Conservation (phyloP, 1,139 yeast species). For the Taphrina wiesneri region DNA sequence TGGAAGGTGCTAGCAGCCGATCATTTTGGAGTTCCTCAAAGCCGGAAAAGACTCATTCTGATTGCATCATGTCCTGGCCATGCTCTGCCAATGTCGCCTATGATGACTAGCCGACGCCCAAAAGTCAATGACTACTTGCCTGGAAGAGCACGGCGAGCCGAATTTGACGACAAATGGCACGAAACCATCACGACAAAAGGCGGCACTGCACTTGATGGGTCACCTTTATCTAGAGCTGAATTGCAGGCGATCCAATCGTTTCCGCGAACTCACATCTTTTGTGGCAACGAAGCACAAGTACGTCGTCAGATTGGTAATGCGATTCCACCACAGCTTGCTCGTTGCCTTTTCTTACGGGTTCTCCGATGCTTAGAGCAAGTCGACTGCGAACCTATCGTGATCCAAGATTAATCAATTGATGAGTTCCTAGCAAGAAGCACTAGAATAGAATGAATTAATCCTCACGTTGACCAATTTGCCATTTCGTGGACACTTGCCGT, state of each 20-base stretch:
- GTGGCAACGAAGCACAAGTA: background rate
- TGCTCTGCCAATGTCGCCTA: background rate
- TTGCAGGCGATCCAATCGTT: background rate
- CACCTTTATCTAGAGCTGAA: background rate
- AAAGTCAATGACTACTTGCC: background rate
- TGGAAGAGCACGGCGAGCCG: background rate
- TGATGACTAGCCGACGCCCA: background rate
- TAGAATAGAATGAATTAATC: background rate
- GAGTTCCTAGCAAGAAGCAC: background rate
- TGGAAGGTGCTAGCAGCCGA: background rate
- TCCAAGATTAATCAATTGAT: background rate
- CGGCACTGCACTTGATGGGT: background rate
- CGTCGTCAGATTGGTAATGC: background rate
- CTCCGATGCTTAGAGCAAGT: background rate
- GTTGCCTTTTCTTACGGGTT: background rate
- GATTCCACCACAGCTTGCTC: background rate
- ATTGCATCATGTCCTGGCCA: background rate
- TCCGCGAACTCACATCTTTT: background rate
- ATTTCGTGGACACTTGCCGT: constrained; percentile 1
- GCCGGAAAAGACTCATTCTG: background rate
- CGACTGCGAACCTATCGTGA: background rate
- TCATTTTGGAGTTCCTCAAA: background rate
- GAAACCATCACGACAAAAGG: background rate
- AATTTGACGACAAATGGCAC: background rate
- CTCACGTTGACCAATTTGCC: constrained; percentile 3